phyloP scores from a whole-genome alignment of 495 filamentous ascomycete genomes.

The Cairneyella variabilis region DNA sequence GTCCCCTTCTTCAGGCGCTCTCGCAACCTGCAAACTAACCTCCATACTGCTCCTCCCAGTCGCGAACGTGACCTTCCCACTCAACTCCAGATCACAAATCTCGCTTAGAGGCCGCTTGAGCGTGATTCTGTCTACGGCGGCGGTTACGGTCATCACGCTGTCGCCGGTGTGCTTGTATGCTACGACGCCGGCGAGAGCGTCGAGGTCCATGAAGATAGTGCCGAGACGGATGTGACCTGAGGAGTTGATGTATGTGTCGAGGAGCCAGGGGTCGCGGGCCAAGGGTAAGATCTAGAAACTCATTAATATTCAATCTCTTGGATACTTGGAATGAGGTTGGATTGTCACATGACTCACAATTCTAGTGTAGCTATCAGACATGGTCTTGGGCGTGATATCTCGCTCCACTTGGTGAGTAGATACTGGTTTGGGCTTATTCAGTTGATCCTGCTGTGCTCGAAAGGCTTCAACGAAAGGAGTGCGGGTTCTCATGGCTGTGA shows the following conservation, averaged over 20 bases:
- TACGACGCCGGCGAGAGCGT: constrained; percentile 75
- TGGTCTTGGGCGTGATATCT: constrained; percentile 36
- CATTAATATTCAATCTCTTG: background rate
- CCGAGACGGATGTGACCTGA: constrained; percentile 52
- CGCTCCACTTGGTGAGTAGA: constrained; percentile 15
- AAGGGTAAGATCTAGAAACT: constrained; percentile 33
- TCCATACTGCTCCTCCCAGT: constrained; percentile 80
- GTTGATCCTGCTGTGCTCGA: constrained; percentile 17
- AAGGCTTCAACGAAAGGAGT: constrained; percentile 29
- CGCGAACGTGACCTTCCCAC: constrained; percentile 76
- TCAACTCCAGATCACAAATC: constrained; percentile 78
- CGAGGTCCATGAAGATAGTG: constrained; percentile 75
- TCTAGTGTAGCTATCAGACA: constrained; percentile 37
- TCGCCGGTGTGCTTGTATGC: constrained; percentile 82
- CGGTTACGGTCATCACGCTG: constrained; percentile 73
- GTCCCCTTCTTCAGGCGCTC: constrained; percentile 53
- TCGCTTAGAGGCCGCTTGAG: constrained; percentile 69
- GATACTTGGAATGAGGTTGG: background rate
- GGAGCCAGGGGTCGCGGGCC: constrained; percentile 37
- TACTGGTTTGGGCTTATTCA: background rate
- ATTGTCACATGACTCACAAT: constrained; percentile 28
- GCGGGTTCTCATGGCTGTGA: constrained; percentile 27
- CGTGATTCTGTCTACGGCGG: constrained; percentile 75
- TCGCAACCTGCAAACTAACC: constrained; percentile 70
- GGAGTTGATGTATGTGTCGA: constrained; percentile 40